phyloP scores from a whole-genome alignment of 2,329 filamentous ascomycete genomes.

The Fusarium decemcellulare region DNA sequence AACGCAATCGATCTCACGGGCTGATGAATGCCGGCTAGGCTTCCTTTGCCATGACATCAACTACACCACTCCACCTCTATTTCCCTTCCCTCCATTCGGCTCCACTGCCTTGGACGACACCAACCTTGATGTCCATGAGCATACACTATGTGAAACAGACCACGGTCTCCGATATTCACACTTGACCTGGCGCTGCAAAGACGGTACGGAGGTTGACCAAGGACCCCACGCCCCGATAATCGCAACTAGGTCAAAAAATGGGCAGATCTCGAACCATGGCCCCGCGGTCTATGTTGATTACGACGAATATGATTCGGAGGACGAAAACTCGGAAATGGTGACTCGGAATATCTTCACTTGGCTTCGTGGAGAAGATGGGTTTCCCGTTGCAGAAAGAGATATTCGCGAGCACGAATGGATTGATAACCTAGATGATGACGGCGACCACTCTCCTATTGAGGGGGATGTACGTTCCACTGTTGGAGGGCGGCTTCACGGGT shows the following conservation, averaged over 20 bases:
- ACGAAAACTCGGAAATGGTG: conserved; percentile 39
- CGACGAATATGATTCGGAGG: conserved; percentile 24
- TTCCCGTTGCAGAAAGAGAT: conserved; percentile 46
- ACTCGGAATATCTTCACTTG: conserved; percentile 49
- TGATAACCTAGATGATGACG: conserved; percentile 45
- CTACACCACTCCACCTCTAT: conserved; percentile 26
- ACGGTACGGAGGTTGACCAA: conserved; percentile 2
- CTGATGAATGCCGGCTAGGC: conserved; percentile 37
- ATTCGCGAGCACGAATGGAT: conserved; percentile 50
- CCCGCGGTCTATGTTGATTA: conserved; percentile 1
- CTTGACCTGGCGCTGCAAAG: conserved; percentile 21
- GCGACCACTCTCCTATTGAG: conserved; percentile 33
- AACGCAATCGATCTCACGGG: conserved; percentile 22
- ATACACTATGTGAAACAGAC: conserved; percentile 6
- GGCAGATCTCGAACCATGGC: not conserved
- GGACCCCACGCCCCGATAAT: not conserved
- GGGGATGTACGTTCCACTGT: conserved; percentile 4
- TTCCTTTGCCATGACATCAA: conserved; percentile 30
- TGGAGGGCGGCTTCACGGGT: not conserved
- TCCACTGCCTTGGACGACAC: conserved; percentile 28
- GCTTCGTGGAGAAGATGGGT: conserved; percentile 46
- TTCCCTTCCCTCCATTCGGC: conserved; percentile 37
- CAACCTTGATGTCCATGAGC: conserved; percentile 35
- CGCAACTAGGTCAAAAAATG: not conserved
- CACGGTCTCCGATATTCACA: conserved; percentile 17